Conservation (phyloP, 148 eudicot species). For the Spergularia marina region DNA sequence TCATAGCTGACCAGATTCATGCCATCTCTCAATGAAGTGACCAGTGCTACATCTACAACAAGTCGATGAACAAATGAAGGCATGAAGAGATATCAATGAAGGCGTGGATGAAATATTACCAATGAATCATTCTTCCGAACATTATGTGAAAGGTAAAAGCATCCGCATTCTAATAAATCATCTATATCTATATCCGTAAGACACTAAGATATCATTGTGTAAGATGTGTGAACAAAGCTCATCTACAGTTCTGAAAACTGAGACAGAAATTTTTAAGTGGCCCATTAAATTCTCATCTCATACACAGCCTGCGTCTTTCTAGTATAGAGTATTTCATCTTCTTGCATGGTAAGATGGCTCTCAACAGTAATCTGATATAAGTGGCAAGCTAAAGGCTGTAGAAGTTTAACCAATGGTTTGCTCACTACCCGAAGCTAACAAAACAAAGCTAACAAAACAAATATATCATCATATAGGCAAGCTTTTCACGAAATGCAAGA, state of each 20-base stretch:
- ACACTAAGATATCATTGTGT: background rate
- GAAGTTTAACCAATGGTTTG: background rate
- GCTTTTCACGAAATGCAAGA: background rate
- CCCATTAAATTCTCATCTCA: background rate
- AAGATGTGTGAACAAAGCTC: background rate
- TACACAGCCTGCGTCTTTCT: background rate
- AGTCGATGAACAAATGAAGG: background rate
- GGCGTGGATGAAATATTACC: background rate
- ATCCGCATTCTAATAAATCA: background rate
- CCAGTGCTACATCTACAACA: constrained; percentile 78
- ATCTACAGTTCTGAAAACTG: background rate
- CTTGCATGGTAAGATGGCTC: background rate
- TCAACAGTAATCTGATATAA: background rate
- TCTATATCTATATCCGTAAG: too few species aligned
- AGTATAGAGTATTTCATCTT: background rate
- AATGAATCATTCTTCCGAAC: background rate
- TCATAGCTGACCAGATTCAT: constrained; percentile 99
- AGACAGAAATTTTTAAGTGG: background rate
- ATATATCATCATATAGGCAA: background rate
- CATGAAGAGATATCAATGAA: constrained; percentile 1
- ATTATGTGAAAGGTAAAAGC: background rate
- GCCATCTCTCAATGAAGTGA: constrained; percentile 93
- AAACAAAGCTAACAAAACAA: background rate
- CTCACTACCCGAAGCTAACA: background rate
- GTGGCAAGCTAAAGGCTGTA: too few species aligned